Conservation (phyloP, 108 stramenopile species). For the Conticribra guillardii region DNA sequence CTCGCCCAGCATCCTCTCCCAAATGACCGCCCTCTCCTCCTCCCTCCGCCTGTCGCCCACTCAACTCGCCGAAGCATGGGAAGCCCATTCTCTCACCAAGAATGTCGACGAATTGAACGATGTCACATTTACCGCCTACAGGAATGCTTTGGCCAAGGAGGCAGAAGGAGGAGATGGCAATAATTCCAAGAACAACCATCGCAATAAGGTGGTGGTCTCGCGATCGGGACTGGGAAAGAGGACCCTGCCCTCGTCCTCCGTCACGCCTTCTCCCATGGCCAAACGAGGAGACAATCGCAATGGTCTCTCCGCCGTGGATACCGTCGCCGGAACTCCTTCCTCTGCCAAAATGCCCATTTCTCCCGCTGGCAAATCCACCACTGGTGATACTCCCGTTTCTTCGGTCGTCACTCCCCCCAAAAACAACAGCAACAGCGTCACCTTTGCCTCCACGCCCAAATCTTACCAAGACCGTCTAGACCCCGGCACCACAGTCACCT, state of each 20-base stretch:
- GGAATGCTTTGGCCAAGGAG: conserved; percentile 50
- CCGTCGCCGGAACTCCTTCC: conserved; percentile 2
- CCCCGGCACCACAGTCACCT: conserved; percentile 52
- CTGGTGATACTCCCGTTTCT: conserved; percentile 7
- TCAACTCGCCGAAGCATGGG: conserved; percentile 74
- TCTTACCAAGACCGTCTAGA: conserved; percentile 64
- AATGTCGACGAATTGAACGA: conserved; percentile 54
- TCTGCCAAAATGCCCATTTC: neutral
- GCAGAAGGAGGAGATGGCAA: conserved; percentile 8
- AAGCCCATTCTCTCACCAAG: conserved; percentile 72
- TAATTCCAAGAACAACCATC: conserved; percentile 6
- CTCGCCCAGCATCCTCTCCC: conserved; percentile 5
- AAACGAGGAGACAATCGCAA: conserved; percentile 2
- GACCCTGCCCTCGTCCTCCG: neutral
- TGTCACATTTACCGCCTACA: conserved; percentile 58
- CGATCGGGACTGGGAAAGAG: conserved; percentile 20
- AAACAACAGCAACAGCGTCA: neutral
- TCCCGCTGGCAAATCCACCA: neutral
- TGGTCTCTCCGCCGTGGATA: conserved; percentile 13
- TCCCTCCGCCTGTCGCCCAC: conserved; percentile 42
- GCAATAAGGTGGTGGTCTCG: conserved; percentile 1
- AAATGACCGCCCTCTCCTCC: conserved; percentile 12
- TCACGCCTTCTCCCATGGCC: conserved; percentile 32
- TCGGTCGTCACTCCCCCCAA: conserved; percentile 4
- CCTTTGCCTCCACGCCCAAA: conserved; percentile 24